Conservation (phyloP, 352 stramenopile species). For the Globisporangium uncinulatum region DNA sequence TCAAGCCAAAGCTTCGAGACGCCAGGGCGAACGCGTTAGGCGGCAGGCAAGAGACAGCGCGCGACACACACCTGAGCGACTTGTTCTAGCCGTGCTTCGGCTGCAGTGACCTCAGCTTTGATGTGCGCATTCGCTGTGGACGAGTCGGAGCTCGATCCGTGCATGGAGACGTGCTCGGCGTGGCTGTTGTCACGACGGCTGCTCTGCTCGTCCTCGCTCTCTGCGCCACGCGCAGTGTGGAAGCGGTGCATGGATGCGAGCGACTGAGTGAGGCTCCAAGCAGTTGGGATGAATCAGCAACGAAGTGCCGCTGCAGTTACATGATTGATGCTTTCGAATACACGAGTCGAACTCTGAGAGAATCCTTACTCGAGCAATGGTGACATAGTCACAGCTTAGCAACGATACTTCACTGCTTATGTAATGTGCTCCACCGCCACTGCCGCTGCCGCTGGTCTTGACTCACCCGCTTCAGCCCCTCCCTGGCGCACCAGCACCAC, state of each 20-base stretch:
- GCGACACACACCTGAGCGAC: constrained; percentile 28
- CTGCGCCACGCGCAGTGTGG: neutral
- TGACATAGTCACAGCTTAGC: too few species aligned
- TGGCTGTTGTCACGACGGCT: neutral
- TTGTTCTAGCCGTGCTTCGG: constrained; percentile 24
- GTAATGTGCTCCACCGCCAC: neutral
- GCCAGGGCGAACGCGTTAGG: too few species aligned
- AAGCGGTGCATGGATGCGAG: neutral
- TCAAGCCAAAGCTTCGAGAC: too few species aligned
- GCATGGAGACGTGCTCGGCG: neutral
- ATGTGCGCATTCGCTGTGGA: constrained; percentile 9
- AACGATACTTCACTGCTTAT: too few species aligned
- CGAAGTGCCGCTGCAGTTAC: too few species aligned
- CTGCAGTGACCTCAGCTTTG: constrained; percentile 26
- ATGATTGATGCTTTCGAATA: too few species aligned
- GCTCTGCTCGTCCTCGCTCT: neutral
- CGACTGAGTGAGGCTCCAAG: too few species aligned
- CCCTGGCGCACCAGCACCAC: neutral
- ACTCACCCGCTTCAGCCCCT: neutral
- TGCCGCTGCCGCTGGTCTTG: neutral
- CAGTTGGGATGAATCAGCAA: too few species aligned
- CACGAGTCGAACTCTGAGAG: too few species aligned
- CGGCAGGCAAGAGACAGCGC: too few species aligned
- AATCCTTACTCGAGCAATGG: too few species aligned
- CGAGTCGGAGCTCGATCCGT: neutral